Percentiles rank a stretch among this genome's conserved stretches.
Evolutionary conservation across 139 green algal genomes (phyloP).

Genomic region (Asterochloris erici): DNA sequence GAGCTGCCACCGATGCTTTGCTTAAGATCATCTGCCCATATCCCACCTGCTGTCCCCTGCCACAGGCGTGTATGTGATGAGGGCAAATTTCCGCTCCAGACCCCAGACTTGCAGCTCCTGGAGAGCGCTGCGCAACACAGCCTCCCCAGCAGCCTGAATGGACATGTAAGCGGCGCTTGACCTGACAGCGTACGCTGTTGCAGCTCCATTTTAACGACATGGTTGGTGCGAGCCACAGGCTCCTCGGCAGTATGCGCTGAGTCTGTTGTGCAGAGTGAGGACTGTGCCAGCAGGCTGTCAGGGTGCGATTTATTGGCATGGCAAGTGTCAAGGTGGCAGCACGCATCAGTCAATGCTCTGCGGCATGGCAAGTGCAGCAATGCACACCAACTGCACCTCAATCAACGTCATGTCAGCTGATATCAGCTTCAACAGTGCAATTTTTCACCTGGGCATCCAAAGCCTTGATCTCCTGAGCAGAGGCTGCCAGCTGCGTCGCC

Average conservation of each 20-base stretch:
- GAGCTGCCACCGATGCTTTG: background rate
- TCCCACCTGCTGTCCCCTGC: conserved; percentile 12
- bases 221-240: background rate
- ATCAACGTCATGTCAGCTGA: too few relatives aligned
- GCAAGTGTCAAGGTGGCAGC: too few relatives aligned
- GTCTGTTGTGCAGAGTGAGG: too few relatives aligned
- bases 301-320: too few relatives aligned
- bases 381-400: too few relatives aligned
- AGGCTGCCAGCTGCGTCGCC: conserved; percentile 48
- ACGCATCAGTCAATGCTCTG: too few relatives aligned
- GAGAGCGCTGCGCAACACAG: conserved; percentile 70
- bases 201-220: too few relatives aligned
- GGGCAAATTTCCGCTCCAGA: conserved; percentile 61
- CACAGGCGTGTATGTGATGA: conserved; percentile 14
- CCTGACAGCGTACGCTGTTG: background rate
- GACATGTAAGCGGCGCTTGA: background rate
- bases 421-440: too few relatives aligned
- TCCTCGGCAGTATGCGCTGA: background rate
- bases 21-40: background rate
- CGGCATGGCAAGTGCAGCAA: too few relatives aligned
- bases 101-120: conserved; percentile 79
- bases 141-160: conserved; percentile 67
- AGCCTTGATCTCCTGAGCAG: conserved; percentile 56
- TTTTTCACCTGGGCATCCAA: conserved; percentile 56
- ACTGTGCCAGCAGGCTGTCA: too few relatives aligned